These are phyloP conservation scores for Mycena pura DNA, from an alignment of 768 basidiomycete species.

Conservation along the genomic window DNA sequence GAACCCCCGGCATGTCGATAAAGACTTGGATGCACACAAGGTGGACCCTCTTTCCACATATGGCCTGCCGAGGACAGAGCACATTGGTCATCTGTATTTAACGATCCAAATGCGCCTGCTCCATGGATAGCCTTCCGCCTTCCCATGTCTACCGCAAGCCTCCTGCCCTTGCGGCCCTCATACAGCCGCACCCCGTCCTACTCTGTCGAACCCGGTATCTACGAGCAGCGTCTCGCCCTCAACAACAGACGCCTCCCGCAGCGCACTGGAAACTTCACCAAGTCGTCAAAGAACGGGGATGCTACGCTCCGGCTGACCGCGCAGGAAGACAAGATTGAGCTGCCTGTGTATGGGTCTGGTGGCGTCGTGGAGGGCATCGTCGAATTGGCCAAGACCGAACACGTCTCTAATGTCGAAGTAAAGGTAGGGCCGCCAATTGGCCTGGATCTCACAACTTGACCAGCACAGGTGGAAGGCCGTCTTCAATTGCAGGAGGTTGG, in stretches of 20 bases:
- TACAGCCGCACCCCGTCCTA: slow-evolving; percentile 54
- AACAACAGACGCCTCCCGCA: slow-evolving; percentile 46
- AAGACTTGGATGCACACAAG: too few species aligned
- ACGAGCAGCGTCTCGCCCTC: slow-evolving; percentile 61
- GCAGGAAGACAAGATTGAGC: slow-evolving; percentile 54
- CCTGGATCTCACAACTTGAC: not conserved
- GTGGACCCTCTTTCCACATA: too few species aligned
- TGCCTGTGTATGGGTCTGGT: slow-evolving; percentile 66
- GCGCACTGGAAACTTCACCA: slow-evolving; percentile 58
- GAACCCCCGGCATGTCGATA: too few species aligned
- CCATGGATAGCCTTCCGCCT: not conserved
- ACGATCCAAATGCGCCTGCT: not conserved
- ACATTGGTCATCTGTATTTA: slow-evolving; percentile 15
- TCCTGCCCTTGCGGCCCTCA: slow-evolving; percentile 45
- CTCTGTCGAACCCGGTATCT: slow-evolving; percentile 57
- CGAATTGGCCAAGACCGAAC: slow-evolving; percentile 60
- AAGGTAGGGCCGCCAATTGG: slow-evolving; percentile 49
- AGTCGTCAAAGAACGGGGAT: slow-evolving; percentile 62
- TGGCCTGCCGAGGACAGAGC: too few species aligned
- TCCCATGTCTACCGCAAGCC: slow-evolving; percentile 61
- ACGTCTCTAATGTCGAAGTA: slow-evolving; percentile 66
- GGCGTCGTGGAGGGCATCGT: slow-evolving; percentile 62
- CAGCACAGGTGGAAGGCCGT: slow-evolving; percentile 63
- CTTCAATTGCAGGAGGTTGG: slow-evolving; percentile 67
- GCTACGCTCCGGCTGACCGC: slow-evolving; percentile 56